Conservation (phyloP, 2,329 filamentous ascomycete species). For the Aspergillus bombycis region DNA sequence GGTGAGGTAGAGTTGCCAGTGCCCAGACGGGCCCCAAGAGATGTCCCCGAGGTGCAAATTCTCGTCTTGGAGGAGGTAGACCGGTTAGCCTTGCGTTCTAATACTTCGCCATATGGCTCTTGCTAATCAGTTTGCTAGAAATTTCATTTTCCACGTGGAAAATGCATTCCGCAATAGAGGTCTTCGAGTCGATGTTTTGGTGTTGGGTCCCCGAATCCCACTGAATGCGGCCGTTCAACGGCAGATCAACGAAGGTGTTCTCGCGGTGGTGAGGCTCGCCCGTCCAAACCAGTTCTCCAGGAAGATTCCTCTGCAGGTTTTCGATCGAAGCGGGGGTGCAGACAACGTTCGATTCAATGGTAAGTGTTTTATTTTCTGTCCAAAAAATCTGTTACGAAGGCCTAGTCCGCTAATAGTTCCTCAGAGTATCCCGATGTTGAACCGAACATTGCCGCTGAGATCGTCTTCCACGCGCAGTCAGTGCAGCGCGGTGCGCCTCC, state of each 20-base stretch:
- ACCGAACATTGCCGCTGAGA: slow-evolving; percentile 74
- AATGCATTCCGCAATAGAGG: slow-evolving; percentile 71
- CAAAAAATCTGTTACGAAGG: neutral
- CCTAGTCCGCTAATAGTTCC: slow-evolving; percentile 16
- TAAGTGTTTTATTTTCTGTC: slow-evolving; percentile 32
- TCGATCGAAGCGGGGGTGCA: slow-evolving; percentile 75
- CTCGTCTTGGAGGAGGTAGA: slow-evolving; percentile 78
- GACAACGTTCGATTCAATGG: slow-evolving; percentile 78
- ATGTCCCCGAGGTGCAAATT: slow-evolving; percentile 89
- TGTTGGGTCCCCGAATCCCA: slow-evolving; percentile 74
- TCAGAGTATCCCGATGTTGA: slow-evolving; percentile 81
- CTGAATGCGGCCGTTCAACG: slow-evolving; percentile 79
- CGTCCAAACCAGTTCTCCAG: slow-evolving; percentile 68
- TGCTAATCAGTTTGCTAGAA: slow-evolving; percentile 45
- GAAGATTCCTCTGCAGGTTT: slow-evolving; percentile 81
- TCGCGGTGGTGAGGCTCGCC: slow-evolving; percentile 79
- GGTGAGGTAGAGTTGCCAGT: slow-evolving; percentile 69
- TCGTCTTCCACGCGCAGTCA: slow-evolving; percentile 66
- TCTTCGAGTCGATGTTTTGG: slow-evolving; percentile 77
- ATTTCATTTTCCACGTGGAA: slow-evolving; percentile 84
- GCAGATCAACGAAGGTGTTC: slow-evolving; percentile 85
- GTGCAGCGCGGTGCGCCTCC: slow-evolving; percentile 39
- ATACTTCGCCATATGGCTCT: neutral
- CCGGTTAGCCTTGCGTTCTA: slow-evolving; percentile 40
- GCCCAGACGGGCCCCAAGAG: slow-evolving; percentile 70